A percentile compares a stretch with the other conserved stretches of the same genome.
Conservation (phyloP, 2,329 filamentous ascomycete species). For the Thielaviopsis cerberus region DNA sequence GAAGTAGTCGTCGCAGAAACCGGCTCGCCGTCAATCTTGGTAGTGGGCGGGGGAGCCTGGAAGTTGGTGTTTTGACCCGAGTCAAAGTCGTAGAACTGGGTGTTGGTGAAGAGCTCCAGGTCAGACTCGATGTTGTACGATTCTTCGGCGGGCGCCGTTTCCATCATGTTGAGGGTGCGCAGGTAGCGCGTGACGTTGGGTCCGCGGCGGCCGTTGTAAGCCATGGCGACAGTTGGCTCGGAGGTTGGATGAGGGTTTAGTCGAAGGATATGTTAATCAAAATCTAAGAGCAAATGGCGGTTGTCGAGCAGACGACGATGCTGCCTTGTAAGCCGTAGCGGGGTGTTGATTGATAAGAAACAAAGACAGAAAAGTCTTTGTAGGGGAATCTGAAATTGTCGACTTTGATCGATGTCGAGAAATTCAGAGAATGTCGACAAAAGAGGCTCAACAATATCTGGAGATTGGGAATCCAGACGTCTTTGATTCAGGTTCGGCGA, state of each 20-base stretch:
- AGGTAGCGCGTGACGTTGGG: slow-evolving; percentile 84
- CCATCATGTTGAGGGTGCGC: slow-evolving; percentile 62
- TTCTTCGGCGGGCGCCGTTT: slow-evolving; percentile 39
- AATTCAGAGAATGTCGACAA: not conserved
- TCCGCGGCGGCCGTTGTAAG: slow-evolving; percentile 56
- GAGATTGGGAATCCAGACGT: not conserved
- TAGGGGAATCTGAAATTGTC: not conserved
- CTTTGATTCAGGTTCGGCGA: not conserved
- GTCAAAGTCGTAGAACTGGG: slow-evolving; percentile 66
- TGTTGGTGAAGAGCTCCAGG: slow-evolving; percentile 63
- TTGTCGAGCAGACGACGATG: not conserved
- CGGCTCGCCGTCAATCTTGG: slow-evolving; percentile 24
- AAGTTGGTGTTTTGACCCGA: slow-evolving; percentile 40
- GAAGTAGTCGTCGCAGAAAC: slow-evolving; percentile 13
- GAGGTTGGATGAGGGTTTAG: not conserved
- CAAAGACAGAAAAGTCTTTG: not conserved
- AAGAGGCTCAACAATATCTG: not conserved
- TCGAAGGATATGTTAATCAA: not conserved
- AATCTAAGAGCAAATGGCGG: not conserved
- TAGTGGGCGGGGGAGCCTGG: slow-evolving; percentile 25
- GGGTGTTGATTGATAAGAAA: not conserved
- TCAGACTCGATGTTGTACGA: slow-evolving; percentile 50
- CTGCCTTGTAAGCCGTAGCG: not conserved
- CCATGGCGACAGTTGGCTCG: slow-evolving; percentile 29
- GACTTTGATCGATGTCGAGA: not conserved